Evolutionary conservation across 2,329 filamentous ascomycete genomes (phyloP).

Genomic region (Remersonia thermophila): DNA sequence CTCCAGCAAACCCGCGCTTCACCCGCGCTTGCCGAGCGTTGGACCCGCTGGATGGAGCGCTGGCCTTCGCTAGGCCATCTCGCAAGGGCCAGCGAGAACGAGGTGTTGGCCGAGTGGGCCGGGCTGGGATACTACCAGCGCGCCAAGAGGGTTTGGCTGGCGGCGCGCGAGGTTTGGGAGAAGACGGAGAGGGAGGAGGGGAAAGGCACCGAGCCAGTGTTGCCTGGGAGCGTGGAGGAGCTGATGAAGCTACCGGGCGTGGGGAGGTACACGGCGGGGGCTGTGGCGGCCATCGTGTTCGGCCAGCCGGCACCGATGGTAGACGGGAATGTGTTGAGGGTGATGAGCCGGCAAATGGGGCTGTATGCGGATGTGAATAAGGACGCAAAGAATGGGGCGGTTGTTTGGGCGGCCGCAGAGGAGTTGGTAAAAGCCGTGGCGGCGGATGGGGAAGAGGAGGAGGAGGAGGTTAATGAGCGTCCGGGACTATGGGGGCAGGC

Average conservation of each 20-base stretch:
- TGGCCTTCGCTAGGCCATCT: constrained; percentile 49
- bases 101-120: constrained; percentile 47
- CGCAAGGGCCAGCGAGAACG: constrained; percentile 38
- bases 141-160: constrained; percentile 47
- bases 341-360: constrained; percentile 48
- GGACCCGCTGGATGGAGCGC: constrained; percentile 47
- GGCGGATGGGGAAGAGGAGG: constrained; percentile 20
- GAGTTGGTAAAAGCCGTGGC: constrained; percentile 41
- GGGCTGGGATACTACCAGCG: constrained; percentile 53
- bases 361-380: constrained; percentile 44
- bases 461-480: constrained; percentile 28
- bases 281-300: constrained; percentile 50
- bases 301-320: constrained; percentile 47
- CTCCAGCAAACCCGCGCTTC: constrained; percentile 53
- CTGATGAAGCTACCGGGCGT: constrained; percentile 46
- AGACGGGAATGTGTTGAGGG: constrained; percentile 50
- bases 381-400: constrained; percentile 38
- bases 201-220: constrained; percentile 17
- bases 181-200: constrained; percentile 25
- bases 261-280: constrained; percentile 50
- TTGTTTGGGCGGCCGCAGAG: constrained; percentile 47
- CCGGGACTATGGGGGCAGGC: constrained; percentile 53
- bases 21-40: constrained; percentile 46
- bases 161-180: constrained; percentile 37
- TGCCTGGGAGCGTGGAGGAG: constrained; percentile 35